Base-by-base conservation (phyloP, 2,329 filamentous ascomycete species). In the Penicillium sclerotigenum region DNA sequence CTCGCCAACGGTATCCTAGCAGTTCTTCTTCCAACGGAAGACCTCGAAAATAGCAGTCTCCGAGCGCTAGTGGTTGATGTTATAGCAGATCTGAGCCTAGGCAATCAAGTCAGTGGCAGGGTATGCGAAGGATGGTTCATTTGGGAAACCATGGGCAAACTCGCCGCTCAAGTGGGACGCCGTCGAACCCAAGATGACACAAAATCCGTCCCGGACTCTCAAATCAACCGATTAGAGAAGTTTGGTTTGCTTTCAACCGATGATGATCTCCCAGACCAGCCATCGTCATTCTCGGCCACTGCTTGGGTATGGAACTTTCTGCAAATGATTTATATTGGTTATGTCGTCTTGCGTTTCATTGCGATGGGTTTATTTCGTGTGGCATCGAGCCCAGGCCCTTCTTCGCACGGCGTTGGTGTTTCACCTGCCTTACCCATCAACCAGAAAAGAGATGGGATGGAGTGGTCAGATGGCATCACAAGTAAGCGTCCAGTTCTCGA, bases 11-110 rank as follows among this genome's bases (percentile, higher is more conserved):
- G 88, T 29, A 81, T 91, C 36, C 79, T 99, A 59, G 87, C 90
- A 24, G 81, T 96, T 50, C 82, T 99, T 16, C 81, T 99, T 20
- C 94, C 94, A 10, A 94, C 91, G 16, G 93, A 97, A 68, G 93
- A 97, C 71, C 79, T 97, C 37, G 86, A 93, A 68, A 97, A 96
- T 71, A 85, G 85, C 52, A 96, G 90, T 71, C 80, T 97, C 66
- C 88, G 89, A 54, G 83, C 90, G 34, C 80, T 99, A 59, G 88
- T 97, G 59, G 86, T 87, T 52, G 91, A 97, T 74, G 89, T 97
- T 62, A 81, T 97, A 59, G 90, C 91, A 7, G 91, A 97, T 74
- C 86, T 96, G 71, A 90, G 97, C 59, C 80, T 99, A 61, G 90
- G 90, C 59, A 91, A 90, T 65, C 83, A 88, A 56, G 80, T 97